Percentiles rank a stretch among this genome's conserved stretches.
These are phyloP conservation scores for Xeromyces bisporus DNA, from an alignment of 495 filamentous ascomycete genomes.

Conservation along the genomic window DNA sequence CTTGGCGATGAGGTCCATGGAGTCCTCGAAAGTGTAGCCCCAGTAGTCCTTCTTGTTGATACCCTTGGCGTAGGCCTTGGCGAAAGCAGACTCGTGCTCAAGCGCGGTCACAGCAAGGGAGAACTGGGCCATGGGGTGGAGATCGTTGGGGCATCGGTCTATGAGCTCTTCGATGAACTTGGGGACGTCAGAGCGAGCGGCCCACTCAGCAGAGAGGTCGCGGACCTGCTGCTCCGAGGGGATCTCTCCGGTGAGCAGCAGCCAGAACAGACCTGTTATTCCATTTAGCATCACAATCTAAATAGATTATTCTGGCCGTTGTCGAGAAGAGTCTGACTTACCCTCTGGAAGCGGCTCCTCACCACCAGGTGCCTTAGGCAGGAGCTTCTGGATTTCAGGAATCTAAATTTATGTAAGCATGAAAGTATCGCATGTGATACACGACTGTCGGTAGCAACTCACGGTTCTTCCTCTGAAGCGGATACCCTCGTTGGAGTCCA, in stretches of 20 bases:
- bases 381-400: slow-evolving; percentile 91
- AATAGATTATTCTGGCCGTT: background rate
- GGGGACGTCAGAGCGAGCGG: slow-evolving; percentile 86
- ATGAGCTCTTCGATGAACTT: slow-evolving; percentile 98
- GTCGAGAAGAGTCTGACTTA: slow-evolving; percentile 12
- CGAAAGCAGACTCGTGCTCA: slow-evolving; percentile 92
- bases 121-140: slow-evolving; percentile 99
- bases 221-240: slow-evolving; percentile 95
- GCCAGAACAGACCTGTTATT: slow-evolving; percentile 82
- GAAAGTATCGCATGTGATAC: background rate
- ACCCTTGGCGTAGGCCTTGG: slow-evolving; percentile 96
- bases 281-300: background rate
- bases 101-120: slow-evolving; percentile 93
- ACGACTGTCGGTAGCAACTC: slow-evolving; percentile 11
- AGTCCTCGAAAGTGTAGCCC: slow-evolving; percentile 98
- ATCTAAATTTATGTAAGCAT: slow-evolving; percentile 38
- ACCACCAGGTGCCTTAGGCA: slow-evolving; percentile 91
- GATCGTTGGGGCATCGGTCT: slow-evolving; percentile 94
- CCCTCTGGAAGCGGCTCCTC: slow-evolving; percentile 93
- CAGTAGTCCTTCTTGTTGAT: slow-evolving; percentile 99
- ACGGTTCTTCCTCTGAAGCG: slow-evolving; percentile 93
- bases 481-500: slow-evolving; percentile 97
- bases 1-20: slow-evolving; percentile 99
- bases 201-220: slow-evolving; percentile 95
- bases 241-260: slow-evolving; percentile 92